Evolutionary conservation across 1,284 basidiomycete species (phyloP), one percentile per base, ranked within the genome.

Genomic region (Ganoderma lingzhi): DNA sequence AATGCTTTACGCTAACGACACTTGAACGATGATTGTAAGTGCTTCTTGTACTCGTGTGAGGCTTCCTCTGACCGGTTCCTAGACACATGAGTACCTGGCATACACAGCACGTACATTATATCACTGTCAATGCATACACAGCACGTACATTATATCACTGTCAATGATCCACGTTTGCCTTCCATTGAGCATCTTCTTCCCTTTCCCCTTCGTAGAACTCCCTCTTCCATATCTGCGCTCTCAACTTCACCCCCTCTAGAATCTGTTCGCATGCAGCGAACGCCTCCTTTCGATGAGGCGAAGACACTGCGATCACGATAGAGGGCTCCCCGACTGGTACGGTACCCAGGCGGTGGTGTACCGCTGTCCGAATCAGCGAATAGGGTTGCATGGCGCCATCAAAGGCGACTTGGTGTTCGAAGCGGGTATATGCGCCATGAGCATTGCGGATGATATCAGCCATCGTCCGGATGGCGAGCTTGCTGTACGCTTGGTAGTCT

Each of bases 211-310:
- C 88, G 77, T 96, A 96, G 75, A 89, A 93, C 78, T 97, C 96
- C 75, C 91, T 83, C 83, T 97, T 97, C 95, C 96, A 97, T 73
- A 97, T 92, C 78, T 94, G 94, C 42, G 88, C 94, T 74, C 88
- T 90, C 70, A 83, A 82, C 83, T 97, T 97, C 68, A 96, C 90
- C 68, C 92, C 87, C 79, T 97, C 96, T 23, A 97, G 84, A 70
- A 96, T 88, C 77, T 84, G 88, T 79, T 96, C 95, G 76, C 93
- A 95, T 15, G 91, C 91, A 62, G 85, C 81, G 77, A 96, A 96
- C 2, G 94, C 90, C 76, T 94, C 93, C 73, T 90, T 90, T 35
- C 95, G 86, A 81, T 96, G 95, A 28, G 94, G 92, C n/a, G 92
- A 91, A 12, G 93, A 93, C 8, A 95, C 93, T 2, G 93, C 93